phyloP scores from a whole-genome alignment of 225 moss, liverwort and hornwort species.

The Neckera pumila region DNA sequence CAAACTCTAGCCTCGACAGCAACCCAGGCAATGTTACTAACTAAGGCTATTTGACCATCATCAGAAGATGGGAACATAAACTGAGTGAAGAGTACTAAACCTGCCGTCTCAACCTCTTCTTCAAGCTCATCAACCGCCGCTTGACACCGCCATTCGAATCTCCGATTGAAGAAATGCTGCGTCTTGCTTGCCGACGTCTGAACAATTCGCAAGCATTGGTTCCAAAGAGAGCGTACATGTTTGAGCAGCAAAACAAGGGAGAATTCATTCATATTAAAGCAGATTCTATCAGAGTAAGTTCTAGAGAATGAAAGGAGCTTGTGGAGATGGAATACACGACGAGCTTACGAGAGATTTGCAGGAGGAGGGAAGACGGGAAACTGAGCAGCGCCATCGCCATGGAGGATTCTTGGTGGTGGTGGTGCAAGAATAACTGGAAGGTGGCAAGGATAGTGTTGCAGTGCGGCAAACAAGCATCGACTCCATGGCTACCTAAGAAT shows the following conservation, averaged over 20 bases:
- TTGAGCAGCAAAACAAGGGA: neutral
- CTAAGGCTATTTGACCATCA: neutral
- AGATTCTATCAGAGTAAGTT: neutral
- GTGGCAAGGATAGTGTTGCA: neutral
- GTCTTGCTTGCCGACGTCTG: neutral
- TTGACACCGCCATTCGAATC: neutral
- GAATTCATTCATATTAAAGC: neutral
- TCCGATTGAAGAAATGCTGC: neutral
- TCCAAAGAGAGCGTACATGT: neutral
- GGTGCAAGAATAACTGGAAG: neutral
- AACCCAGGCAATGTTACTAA: neutral
- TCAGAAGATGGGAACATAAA: neutral
- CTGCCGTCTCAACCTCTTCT: conserved; percentile 36
- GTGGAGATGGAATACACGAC: neutral
- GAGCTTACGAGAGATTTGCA: conserved; percentile 3
- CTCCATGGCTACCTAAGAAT: neutral
- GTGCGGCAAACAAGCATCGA: neutral
- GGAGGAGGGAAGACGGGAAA: neutral
- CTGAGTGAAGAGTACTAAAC: neutral
- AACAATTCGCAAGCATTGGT: neutral
- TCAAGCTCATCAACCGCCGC: conserved; percentile 4
- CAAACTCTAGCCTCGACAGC: neutral
- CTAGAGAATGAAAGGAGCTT: neutral
- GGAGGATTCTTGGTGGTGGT: neutral
- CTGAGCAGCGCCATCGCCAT: neutral